Evolutionary conservation across 2,329 filamentous ascomycete species (phyloP), one percentile per base, ranked within the genome.

Genomic region (Fusarium sp.): DNA sequence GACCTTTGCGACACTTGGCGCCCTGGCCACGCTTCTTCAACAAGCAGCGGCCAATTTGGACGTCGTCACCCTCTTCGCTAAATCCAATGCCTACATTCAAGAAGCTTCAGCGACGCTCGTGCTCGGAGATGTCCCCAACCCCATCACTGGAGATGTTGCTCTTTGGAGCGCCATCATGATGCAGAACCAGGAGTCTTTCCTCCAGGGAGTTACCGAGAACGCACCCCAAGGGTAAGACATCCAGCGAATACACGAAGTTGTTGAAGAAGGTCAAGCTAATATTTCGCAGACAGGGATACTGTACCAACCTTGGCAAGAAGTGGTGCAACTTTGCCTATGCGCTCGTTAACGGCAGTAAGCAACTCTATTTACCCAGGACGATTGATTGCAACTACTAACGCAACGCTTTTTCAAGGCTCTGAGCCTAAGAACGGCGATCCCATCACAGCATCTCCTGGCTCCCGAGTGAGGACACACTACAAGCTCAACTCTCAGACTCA

Each of bases 251-350:
- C 3, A n/a, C 17, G 28, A 31, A 19, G n/a, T 5, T 26, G 5
- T 15, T 7, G 17, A 6, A 9, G 10, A 31, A 28, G 5, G 4
- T 6, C 6, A 3, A 7, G 22, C 44, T 60, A 31, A 63, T 3
- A 6, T 2, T 14, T 33, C 3, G 13, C 7, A 63, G 60, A 3
- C 7, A 50, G 3, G 60, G 60, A 15, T 63, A 63, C 14, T 63
- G 60, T 19, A 36, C 44, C 3, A 51, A 51, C 33, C 60, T 60
- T 22, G 60, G 60, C 10, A 63, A 55, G 11, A 26, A 55, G 17
- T 63, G 60, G 56, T 63, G 60, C 31, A 63, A 63, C 60, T 63
- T 63, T 55, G 60, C 60, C 2, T 63, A 63, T 21, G 56, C 60
- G 2, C 60, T 63, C 15, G 17, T 63, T 8, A 55, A 55, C 7